Evolutionary conservation across 169 alveolate species (phyloP), one percentile per base, ranked within the genome.

Genomic region (Toxoplasma gondii): DNA sequence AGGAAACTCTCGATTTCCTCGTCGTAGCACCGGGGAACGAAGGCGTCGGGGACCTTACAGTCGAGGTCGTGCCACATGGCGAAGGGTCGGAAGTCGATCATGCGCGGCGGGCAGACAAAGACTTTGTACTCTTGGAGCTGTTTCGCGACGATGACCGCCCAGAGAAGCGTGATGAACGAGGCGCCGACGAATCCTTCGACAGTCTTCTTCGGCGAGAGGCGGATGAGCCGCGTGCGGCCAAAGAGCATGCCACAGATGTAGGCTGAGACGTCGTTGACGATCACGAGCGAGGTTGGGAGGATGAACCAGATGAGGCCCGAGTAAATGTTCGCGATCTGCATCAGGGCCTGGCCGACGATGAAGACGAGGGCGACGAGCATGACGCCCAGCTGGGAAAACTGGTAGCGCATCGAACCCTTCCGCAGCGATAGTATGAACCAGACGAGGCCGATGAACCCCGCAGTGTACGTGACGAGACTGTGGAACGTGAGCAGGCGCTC

Each of bases 151-250:
- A 94, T 34, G 58, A 96, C 96, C 5, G 97, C 95, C 94, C 96
- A 93, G 29, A 95, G 58, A 36, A 92, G 67, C 44, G 96, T 95
- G n/a, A 92, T 44, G 31, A 86, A 10, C 24, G 96, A 93, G 39
- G 96, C 96, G 12, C 95, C 99, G 45, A 98, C 96, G 95, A 98
- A 99, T 0, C 99, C 99, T 97, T 99, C 99, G 96, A 99, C 99
- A 31, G 99, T 99, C 97, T 99, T 99, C 92, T 98, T 99, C 17
- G 99, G 99, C 36, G 99, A 98, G 67, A 99, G 97, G 44, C 98
- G 96, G 69, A 99, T 99, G 64, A 99, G 97, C 36, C 96, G 97
- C 9, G 99, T 98, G 95, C 96, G 98, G 12, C 99, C 99, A 88
- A 98, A 98, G 91, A 97, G 91, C 80, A 98, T 97, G 44, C 99